phyloP scores from a whole-genome alignment of 768 basidiomycete species.

The Clitopilus passeckerianus region DNA sequence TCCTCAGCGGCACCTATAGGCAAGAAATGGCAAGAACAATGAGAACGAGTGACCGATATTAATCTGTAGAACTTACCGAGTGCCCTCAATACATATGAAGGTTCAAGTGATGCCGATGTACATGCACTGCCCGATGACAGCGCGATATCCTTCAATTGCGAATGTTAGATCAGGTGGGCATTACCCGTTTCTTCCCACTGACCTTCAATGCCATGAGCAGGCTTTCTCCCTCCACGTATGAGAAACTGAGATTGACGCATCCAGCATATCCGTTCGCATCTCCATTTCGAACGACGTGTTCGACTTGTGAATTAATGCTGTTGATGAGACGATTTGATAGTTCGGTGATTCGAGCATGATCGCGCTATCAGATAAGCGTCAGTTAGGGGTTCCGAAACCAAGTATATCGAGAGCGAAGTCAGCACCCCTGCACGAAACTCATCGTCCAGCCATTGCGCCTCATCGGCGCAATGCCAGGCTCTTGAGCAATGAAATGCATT shows the following conservation, averaged over 20 bases:
- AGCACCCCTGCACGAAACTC: slow-evolving; percentile 94
- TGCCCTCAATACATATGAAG: slow-evolving; percentile 95
- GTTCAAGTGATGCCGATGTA: slow-evolving; percentile 96
- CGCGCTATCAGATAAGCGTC: slow-evolving; percentile 48
- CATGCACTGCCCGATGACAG: slow-evolving; percentile 98
- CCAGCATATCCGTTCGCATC: slow-evolving; percentile 90
- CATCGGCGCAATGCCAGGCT: slow-evolving; percentile 38
- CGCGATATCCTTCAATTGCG: slow-evolving; percentile 72
- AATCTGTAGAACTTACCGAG: slow-evolving; percentile 48
- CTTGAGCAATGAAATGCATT: slow-evolving; percentile 16
- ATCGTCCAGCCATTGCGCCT: slow-evolving; percentile 45
- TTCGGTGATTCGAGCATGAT: slow-evolving; percentile 66
- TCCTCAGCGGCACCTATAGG: slow-evolving; percentile 85
- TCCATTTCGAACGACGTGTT: slow-evolving; percentile 92
- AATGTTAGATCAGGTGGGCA: slow-evolving; percentile 4
- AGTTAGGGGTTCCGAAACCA: slow-evolving; percentile 2
- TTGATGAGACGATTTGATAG: slow-evolving; percentile 79
- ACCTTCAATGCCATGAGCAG: slow-evolving; percentile 97
- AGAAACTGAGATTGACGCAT: slow-evolving; percentile 92
- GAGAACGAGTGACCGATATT: not conserved
- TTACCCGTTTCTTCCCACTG: slow-evolving; percentile 9
- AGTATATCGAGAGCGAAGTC: slow-evolving; percentile 29
- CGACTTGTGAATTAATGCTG: slow-evolving; percentile 78
- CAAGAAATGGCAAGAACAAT: slow-evolving; percentile 1
- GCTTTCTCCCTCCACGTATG: slow-evolving; percentile 97